phyloP scores from a whole-genome alignment of 208 protist genomes.

The Trypanosoma theileri region DNA sequence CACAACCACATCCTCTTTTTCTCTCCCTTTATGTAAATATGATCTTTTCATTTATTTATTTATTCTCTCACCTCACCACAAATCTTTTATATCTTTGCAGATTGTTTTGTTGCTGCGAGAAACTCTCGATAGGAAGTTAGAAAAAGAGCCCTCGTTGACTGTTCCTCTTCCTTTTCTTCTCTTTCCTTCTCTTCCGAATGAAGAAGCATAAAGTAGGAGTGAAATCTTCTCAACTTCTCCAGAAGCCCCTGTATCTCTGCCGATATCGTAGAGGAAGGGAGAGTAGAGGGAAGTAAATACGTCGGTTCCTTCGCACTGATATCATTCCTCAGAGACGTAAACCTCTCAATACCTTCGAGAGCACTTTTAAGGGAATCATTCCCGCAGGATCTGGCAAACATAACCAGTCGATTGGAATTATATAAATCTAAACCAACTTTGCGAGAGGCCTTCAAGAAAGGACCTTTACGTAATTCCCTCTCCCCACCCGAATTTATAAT shows the following conservation, averaged over 20 bases:
- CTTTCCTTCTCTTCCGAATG: not conserved
- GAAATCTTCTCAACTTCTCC: conserved; percentile 2
- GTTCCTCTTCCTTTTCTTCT: conserved; percentile 3
- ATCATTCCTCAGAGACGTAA: conserved; percentile 4
- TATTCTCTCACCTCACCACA: not conserved
- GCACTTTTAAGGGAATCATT: conserved; percentile 18
- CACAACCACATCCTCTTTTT: too few relatives aligned
- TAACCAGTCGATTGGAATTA: not conserved
- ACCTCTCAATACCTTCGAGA: not conserved
- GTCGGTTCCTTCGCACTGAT: not conserved
- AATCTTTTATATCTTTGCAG: conserved; percentile 18
- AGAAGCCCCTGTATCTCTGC: conserved; percentile 4
- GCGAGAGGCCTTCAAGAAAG: conserved; percentile 18
- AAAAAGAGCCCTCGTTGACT: not conserved
- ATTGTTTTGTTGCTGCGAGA: not conserved
- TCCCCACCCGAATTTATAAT: conserved; percentile 8
- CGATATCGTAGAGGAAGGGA: not conserved
- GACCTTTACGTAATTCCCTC: not conserved
- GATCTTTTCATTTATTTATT: not conserved
- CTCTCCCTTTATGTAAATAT: too few relatives aligned
- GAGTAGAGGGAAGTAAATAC: conserved; percentile 9
- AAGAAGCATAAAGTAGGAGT: too few relatives aligned
- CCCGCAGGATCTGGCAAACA: conserved; percentile 13
- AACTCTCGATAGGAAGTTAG: conserved; percentile 11
- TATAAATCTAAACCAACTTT: conserved; percentile 14